phyloP scores from a whole-genome alignment of 495 filamentous ascomycete genomes.

The Aspergillus egyptiacus region DNA sequence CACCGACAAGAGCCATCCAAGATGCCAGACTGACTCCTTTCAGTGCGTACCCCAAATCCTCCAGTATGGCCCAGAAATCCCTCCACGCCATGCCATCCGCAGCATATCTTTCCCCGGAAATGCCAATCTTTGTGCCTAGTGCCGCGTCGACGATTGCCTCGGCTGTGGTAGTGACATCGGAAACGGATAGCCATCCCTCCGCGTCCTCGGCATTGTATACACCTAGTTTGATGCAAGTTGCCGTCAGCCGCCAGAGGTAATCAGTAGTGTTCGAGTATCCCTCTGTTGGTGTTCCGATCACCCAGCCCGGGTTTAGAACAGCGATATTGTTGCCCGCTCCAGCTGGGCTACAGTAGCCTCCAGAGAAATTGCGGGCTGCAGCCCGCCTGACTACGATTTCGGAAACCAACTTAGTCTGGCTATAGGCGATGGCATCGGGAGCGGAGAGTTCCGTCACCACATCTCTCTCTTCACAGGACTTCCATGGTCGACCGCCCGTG shows the following conservation, averaged over 20 bases:
- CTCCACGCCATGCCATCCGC: too few species aligned
- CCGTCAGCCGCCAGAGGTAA: conserved; percentile 31
- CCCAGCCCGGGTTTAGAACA: conserved; percentile 27
- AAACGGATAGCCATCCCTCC: background rate
- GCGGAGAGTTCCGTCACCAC: conserved; percentile 22
- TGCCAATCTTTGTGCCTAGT: too few species aligned
- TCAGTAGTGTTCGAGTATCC: conserved; percentile 23
- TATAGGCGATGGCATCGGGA: conserved; percentile 22
- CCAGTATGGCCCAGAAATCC: too few species aligned
- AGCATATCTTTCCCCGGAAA: too few species aligned
- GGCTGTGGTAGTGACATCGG: too few species aligned
- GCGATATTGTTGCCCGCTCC: background rate
- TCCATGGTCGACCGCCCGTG: background rate
- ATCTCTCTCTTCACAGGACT: background rate
- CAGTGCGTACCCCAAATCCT: too few species aligned
- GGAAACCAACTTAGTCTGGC: conserved; percentile 24
- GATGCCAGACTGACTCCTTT: too few species aligned
- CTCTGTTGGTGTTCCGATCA: conserved; percentile 8
- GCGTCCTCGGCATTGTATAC: background rate
- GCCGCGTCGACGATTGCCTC: too few species aligned
- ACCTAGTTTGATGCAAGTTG: background rate
- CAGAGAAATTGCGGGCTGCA: too few species aligned
- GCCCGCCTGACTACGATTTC: conserved; percentile 19
- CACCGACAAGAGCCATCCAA: too few species aligned
- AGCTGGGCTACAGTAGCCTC: too few species aligned